Evolutionary conservation across 208 protist species (phyloP), one percentile per base, ranked within the genome.

Genomic region (Angomonas deanei): DNA sequence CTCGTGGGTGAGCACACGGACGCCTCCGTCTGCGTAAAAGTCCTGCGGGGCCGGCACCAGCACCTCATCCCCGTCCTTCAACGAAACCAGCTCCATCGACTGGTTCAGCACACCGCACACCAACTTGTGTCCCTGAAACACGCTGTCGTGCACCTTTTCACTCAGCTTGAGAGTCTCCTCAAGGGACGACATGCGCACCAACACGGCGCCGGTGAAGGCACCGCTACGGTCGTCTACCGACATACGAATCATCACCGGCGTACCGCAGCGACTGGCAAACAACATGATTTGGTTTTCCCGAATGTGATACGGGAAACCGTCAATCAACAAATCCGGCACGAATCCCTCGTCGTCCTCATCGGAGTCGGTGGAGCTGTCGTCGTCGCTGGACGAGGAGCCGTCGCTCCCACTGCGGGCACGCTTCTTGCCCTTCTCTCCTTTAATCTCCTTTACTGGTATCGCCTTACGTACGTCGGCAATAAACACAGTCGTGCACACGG

Each of bases 281-380:
- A 82, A 76, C 47, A 76, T 82, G 32, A 95, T 60, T 66, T 95
- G 80, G 54, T 88, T 84, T 59, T 85, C 82, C 10, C 76, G 90
- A 24, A 79, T 70, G 80, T 83, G 92, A 64, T 91, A 92, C 17
- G 88, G 88, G 24, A 95, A 78, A 11, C 82, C 84, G 64, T 89
- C 84, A 17, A 95, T 66, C 30, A 95, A 48, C 0, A 95, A 53
- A 58, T 95, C 85, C 0, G 89, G 86, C 24, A 95, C 79, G 70
- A 92, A 93, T 38, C 33, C 54, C 42, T 68, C 70, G 21, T 46
- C 61, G 24, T 59, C 56, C 32, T 60, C 61, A 17, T 46, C 36
- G 15, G 49, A 47, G 10, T 17, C 28, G 57, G 28, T 65, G 24
- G 13, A 30, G 36, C 0, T 50, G 56, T 10, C 21, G 34, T n/a